These are phyloP conservation scores for Gymnopus androsaceus DNA, from an alignment of 1,284 basidiomycete species.

Conservation along the genomic window DNA sequence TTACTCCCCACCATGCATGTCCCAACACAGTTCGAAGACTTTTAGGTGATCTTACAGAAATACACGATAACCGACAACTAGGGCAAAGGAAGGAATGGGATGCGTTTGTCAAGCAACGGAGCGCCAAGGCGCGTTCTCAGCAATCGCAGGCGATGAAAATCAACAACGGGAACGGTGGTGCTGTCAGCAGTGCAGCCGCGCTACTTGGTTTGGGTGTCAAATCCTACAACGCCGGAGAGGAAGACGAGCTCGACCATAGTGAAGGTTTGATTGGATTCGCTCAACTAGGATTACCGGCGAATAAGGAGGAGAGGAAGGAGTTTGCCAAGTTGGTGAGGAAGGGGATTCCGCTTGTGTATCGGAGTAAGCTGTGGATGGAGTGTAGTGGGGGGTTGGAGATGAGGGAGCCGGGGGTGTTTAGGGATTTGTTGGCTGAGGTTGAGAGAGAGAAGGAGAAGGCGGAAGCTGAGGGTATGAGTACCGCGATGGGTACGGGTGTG, in stretches of 20 bases:
- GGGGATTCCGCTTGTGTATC: constrained; percentile 88
- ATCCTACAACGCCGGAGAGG: constrained; percentile 44
- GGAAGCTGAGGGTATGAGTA: constrained; percentile 31
- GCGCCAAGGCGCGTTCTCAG: constrained; percentile 35
- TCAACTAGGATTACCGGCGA: constrained; percentile 78
- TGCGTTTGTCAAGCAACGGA: constrained; percentile 74
- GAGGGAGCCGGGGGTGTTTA: constrained; percentile 89
- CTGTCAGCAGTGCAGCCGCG: constrained; percentile 44
- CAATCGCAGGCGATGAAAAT: constrained; percentile 34
- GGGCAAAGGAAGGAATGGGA: constrained; percentile 86
- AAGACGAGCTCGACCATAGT: constrained; percentile 71
- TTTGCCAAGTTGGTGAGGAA: constrained; percentile 79
- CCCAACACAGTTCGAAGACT: constrained; percentile 76
- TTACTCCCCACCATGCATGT: constrained; percentile 71
- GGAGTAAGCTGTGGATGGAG: constrained; percentile 89
- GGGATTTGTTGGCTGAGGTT: constrained; percentile 73
- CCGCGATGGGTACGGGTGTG: constrained; percentile 60
- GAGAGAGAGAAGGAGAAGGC: constrained; percentile 31
- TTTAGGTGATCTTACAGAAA: constrained; percentile 79
- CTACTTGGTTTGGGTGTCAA: constrained; percentile 63
- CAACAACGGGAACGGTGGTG: constrained; percentile 20
- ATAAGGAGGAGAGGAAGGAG: constrained; percentile 76
- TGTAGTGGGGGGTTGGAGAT: constrained; percentile 91
- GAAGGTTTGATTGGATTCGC: constrained; percentile 85
- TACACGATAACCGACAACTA: constrained; percentile 84